Conservation (phyloP, 1,284 basidiomycete species). For the Stereum hirsutum region DNA sequence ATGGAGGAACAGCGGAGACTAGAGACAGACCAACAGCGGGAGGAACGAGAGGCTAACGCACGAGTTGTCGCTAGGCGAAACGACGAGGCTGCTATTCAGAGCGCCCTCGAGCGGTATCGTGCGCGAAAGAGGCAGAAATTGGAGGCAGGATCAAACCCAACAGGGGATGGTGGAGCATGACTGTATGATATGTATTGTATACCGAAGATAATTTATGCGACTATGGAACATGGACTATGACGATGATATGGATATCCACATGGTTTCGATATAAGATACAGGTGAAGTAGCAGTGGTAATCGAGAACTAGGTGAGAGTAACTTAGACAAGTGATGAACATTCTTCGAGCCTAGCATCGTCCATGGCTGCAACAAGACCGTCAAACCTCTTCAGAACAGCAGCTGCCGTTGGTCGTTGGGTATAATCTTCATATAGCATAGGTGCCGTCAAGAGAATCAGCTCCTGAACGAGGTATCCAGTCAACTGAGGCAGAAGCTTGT, state of each 20-base stretch:
- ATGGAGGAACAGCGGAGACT: conserved; percentile 61
- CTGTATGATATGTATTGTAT: too few relatives aligned
- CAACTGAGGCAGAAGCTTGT: neutral
- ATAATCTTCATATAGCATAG: neutral
- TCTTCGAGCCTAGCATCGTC: neutral
- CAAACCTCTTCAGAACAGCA: neutral
- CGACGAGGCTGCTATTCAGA: conserved; percentile 59
- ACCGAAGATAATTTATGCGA: too few relatives aligned
- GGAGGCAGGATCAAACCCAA: too few relatives aligned
- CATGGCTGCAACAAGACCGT: neutral
- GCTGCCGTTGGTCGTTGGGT: neutral
- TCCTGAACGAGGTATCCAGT: neutral
- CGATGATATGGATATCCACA: too few relatives aligned
- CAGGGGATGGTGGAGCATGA: too few relatives aligned
- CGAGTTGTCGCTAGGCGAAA: conserved; percentile 59
- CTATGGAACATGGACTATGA: too few relatives aligned
- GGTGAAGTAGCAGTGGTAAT: too few relatives aligned
- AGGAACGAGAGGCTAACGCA: conserved; percentile 48
- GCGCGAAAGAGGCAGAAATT: conserved; percentile 73
- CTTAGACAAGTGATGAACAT: too few relatives aligned
- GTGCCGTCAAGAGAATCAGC: neutral
- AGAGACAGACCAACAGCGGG: conserved; percentile 48
- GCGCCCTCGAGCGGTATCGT: conserved; percentile 68
- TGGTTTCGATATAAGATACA: too few relatives aligned
- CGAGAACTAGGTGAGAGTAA: too few relatives aligned